phyloP scores from a whole-genome alignment of 2,329 filamentous ascomycete genomes.

The Aspergillus sp. region DNA sequence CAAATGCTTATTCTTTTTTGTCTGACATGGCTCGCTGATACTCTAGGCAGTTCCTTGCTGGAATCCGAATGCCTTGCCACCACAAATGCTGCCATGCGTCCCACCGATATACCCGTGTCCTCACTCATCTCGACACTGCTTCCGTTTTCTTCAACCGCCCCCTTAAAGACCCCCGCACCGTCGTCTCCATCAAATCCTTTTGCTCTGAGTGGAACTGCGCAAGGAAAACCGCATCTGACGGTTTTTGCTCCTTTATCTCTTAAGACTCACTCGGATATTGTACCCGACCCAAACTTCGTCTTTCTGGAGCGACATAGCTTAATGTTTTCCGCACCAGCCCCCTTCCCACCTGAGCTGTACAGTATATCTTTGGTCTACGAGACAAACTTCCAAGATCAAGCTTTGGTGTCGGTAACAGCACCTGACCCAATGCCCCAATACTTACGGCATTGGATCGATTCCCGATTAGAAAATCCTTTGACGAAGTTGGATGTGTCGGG shows the following conservation, averaged over 20 bases:
- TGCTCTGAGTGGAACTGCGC: slow-evolving; percentile 50
- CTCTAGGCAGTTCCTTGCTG: slow-evolving; percentile 30
- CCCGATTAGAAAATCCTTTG: slow-evolving; percentile 35
- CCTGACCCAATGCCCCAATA: slow-evolving; percentile 27
- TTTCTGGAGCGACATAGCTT: slow-evolving; percentile 34
- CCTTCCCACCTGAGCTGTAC: slow-evolving; percentile 36
- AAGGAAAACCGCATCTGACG: slow-evolving; percentile 68
- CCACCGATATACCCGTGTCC: slow-evolving; percentile 29
- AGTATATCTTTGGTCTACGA: slow-evolving; percentile 35
- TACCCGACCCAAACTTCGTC: slow-evolving; percentile 18
- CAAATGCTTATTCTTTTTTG: neutral
- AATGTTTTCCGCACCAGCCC: slow-evolving; percentile 35
- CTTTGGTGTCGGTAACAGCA: slow-evolving; percentile 33
- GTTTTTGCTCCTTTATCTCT: slow-evolving; percentile 69
- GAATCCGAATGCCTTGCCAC: slow-evolving; percentile 28
- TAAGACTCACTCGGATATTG: slow-evolving; percentile 28
- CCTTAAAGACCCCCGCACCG: slow-evolving; percentile 25
- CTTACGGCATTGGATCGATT: slow-evolving; percentile 36
- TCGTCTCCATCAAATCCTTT: slow-evolving; percentile 64
- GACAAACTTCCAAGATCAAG: slow-evolving; percentile 36
- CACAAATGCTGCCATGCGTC: slow-evolving; percentile 11
- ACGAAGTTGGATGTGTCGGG: slow-evolving; percentile 39
- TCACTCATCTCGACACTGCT: slow-evolving; percentile 40
- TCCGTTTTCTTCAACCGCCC: slow-evolving; percentile 37
- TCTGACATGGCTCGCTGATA: slow-evolving; percentile 17